Evolutionary conservation across 768 basidiomycete species (phyloP).

Genomic region (Boletus sp.): DNA sequence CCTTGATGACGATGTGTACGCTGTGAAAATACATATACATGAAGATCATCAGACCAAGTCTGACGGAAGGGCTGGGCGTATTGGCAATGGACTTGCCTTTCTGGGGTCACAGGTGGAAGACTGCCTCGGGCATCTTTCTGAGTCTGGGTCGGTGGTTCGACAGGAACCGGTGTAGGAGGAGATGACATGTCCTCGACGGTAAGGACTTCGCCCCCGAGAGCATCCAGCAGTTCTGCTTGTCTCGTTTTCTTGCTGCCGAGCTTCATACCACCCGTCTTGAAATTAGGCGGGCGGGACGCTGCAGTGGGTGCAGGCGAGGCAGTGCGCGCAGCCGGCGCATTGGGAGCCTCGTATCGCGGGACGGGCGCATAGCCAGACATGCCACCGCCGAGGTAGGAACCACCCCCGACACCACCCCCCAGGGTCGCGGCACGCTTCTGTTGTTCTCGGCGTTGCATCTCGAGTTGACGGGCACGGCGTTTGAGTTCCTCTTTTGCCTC

Average conservation of each 20-base stretch:
- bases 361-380: slow-evolving; percentile 69
- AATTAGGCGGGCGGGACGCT: slow-evolving; percentile 65
- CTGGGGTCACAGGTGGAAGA: slow-evolving; percentile 70
- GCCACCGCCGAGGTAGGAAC: slow-evolving; percentile 66
- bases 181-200: slow-evolving; percentile 51
- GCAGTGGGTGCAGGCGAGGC: slow-evolving; percentile 45
- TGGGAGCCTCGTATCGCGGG: slow-evolving; percentile 68
- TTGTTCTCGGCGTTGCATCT: slow-evolving; percentile 96
- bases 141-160: slow-evolving; percentile 42
- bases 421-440: slow-evolving; percentile 67
- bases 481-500: slow-evolving; percentile 99
- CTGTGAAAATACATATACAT: slow-evolving; percentile 39
- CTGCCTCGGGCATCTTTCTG: slow-evolving; percentile 57
- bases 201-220: slow-evolving; percentile 75
- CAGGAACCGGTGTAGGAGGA: slow-evolving; percentile 48
- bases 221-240: slow-evolving; percentile 84
- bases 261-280: slow-evolving; percentile 97
- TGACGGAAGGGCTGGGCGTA: neutral
- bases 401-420: slow-evolving; percentile 42
- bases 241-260: slow-evolving; percentile 90
- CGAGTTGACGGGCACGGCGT: slow-evolving; percentile 94
- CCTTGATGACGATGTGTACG: slow-evolving; percentile 83
- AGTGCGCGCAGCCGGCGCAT: slow-evolving; percentile 43
- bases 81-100: slow-evolving; percentile 52
- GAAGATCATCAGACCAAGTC: neutral